Conservation (phyloP, 148 eudicot species). For the Rhododendron molle region DNA sequence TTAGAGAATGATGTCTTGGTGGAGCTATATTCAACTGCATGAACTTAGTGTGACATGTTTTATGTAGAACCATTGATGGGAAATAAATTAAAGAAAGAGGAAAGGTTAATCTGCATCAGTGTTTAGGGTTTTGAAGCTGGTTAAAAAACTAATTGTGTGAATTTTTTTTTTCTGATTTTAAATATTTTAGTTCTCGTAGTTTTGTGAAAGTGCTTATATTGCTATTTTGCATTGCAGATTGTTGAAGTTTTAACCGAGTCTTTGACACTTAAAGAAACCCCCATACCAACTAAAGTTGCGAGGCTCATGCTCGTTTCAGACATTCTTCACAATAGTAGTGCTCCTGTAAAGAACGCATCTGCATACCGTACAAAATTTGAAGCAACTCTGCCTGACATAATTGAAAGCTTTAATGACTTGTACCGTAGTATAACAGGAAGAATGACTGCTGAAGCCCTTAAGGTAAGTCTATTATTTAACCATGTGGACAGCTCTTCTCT, state of each 20-base stretch:
- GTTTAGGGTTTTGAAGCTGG: neutral
- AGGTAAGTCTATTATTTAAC: constrained; percentile 35
- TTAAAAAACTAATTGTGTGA: neutral
- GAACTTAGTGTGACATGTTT: neutral
- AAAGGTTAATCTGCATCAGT: neutral
- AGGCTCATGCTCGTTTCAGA: constrained; percentile 98
- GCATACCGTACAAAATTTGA: constrained; percentile 99
- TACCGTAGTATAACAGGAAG: constrained; percentile 87
- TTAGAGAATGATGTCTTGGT: neutral
- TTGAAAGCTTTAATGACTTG: constrained; percentile 95
- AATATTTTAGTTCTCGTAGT: neutral
- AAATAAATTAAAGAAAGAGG: neutral
- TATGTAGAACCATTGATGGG: neutral
- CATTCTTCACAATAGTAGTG: constrained; percentile 95
- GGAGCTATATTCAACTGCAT: neutral
- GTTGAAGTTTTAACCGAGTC: constrained; percentile 98
- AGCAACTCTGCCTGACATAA: constrained; percentile 75
- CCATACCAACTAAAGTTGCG: constrained; percentile 99
- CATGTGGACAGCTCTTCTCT: neutral
- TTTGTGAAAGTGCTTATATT: constrained; percentile 7
- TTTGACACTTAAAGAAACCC: constrained; percentile 92
- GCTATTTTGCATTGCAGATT: constrained; percentile 41
- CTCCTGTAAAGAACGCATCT: constrained; percentile 97
- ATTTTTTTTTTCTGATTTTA: neutral
- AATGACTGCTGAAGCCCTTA: constrained; percentile 95